Conservation (phyloP, 2,329 filamentous ascomycete genomes). For the Neofusicoccum laricinum region DNA sequence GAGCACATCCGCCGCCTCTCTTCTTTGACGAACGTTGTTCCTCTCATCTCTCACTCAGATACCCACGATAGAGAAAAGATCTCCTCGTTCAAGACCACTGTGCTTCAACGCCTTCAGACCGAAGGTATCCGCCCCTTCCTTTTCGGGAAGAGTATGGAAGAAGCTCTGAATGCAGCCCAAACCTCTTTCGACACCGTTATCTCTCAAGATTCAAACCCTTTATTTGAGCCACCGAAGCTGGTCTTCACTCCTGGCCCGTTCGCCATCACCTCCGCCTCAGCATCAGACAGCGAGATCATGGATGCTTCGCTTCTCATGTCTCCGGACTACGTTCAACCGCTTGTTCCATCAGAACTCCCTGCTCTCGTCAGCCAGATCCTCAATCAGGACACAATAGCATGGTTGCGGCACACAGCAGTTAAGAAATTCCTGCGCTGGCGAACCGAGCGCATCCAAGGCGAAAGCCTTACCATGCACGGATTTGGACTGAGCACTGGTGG, state of each 20-base stretch:
- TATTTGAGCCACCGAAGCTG: not conserved
- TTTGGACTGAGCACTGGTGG: conserved; percentile 18
- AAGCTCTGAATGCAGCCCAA: conserved; percentile 32
- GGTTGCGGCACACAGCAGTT: conserved; percentile 78
- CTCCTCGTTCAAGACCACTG: conserved; percentile 56
- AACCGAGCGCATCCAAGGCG: not conserved
- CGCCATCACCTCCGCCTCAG: conserved; percentile 71
- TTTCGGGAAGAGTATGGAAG: conserved; percentile 52
- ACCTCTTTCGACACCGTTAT: conserved; percentile 21
- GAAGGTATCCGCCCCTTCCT: conserved; percentile 62
- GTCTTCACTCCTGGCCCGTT: conserved; percentile 52
- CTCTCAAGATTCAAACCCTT: conserved; percentile 22
- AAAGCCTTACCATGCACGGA: conserved; percentile 22
- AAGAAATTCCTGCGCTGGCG: conserved; percentile 76
- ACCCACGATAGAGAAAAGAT: conserved; percentile 59
- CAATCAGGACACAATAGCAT: conserved; percentile 71
- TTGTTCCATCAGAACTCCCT: conserved; percentile 71
- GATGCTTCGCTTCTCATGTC: conserved; percentile 93
- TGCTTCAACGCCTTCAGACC: conserved; percentile 54
- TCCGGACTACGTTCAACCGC: conserved; percentile 80
- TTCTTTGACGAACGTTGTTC: conserved; percentile 77
- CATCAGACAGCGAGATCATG: conserved; percentile 76
- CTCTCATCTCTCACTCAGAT: conserved; percentile 76
- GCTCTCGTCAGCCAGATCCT: conserved; percentile 72
- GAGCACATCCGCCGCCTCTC: conserved; percentile 69